A percentile compares a stretch with the other conserved stretches of the same genome.
These are phyloP conservation scores for Pseudotsuga menziesii DNA, from an alignment of 75 land plant species.

Conservation along the genomic window DNA sequence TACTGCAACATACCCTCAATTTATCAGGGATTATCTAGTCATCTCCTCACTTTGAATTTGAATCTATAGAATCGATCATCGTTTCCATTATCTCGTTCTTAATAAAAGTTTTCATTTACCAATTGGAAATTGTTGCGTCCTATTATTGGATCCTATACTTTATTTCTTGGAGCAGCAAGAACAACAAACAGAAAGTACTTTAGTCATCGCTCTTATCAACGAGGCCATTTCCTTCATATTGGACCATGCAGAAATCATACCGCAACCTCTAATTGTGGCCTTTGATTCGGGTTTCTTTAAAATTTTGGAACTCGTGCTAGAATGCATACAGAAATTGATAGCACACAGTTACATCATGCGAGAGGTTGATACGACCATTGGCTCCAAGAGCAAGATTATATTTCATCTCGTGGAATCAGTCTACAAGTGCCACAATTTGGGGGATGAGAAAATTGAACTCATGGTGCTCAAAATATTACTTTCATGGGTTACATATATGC, in stretches of 20 bases:
- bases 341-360: constrained; percentile 74
- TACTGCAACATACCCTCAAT: no score
- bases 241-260: no score
- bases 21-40: no score
- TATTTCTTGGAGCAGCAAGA: not conserved
- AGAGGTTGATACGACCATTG: constrained; percentile 79
- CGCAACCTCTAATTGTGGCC: no score
- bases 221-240: constrained; percentile 40
- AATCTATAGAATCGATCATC: no score
- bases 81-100: no score
- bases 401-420: constrained; percentile 65
- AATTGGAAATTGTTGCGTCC: no score
- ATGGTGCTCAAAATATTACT: constrained; percentile 84
- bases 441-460: constrained; percentile 73
- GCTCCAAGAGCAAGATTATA: constrained; percentile 48
- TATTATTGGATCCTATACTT: no score
- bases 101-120: no score
- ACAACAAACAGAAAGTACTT: not conserved
- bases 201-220: constrained; percentile 30
- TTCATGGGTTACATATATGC: constrained; percentile 83
- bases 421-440: constrained; percentile 70
- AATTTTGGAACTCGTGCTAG: constrained; percentile 83
- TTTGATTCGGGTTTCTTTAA: constrained; percentile 44
- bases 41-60: no score
- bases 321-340: constrained; percentile 81